Base-by-base conservation (phyloP, 345 rosid species). In the Melastoma malabathricum region DNA sequence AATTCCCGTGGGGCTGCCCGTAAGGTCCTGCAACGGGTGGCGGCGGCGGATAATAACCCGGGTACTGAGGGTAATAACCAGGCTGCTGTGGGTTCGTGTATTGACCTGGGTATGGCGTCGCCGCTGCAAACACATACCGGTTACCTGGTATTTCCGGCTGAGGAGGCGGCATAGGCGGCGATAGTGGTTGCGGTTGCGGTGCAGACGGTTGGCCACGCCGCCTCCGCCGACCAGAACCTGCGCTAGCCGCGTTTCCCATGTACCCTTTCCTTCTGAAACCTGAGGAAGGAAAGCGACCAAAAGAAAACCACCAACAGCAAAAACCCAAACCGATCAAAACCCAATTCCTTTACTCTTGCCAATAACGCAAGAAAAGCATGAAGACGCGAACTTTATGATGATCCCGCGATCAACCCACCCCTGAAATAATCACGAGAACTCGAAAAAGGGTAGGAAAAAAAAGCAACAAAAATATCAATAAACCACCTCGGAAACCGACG, bases 101-200 rank as follows among this genome's bases (percentile, higher is more conserved):
- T 19, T 63, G 73, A 19, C 73, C 56, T 5, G 78, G 82, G 44
- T 69, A 65, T 1, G 74, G 74, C 29, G 67, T 65, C 15, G 67
- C 74, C 0, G 82, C 75, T 0, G 73, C 73, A 22, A 69, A 67
- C 18, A 68, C 72, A 43, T 62, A 67, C 18, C 70, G 75, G 44
- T 62, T 70, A 2, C 64, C 64, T 14, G 74, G 34, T 39, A 57
- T 27, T 46, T 61, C 62, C 27, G 66, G 41, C 44, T 54, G 61
- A 13, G 61, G 49, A 1, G 66, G 50, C 48, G 25, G 20, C 38
- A 59, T 51, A 10, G 66, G 57, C n/a, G 62, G 25, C 41, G 50
- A 63, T 10, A 56, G 58, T 2, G 55, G 46, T n/a, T 49, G 64
- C 14, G 59, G 59, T 47, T 54, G 55, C 41, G 59, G 46, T 51